phyloP scores from a whole-genome alignment of 176 grass and related monocot genomes.

The Poa pratensis region DNA sequence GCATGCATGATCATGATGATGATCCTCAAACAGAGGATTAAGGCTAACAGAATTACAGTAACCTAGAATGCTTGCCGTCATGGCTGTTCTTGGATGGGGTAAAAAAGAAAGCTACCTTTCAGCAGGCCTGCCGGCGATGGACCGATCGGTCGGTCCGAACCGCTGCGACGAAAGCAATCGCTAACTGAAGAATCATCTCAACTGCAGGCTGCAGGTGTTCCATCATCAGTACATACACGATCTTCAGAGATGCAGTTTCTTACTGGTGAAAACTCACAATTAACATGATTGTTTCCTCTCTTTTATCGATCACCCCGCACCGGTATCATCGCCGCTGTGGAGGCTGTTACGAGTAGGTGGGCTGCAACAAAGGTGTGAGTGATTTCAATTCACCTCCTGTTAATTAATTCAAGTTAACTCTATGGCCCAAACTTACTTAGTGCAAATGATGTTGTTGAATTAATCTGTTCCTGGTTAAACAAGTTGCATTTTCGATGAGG shows the following conservation, averaged over 20 bases:
- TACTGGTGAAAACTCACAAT: not conserved
- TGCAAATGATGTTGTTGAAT: not conserved
- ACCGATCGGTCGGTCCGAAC: slow-evolving; percentile 47
- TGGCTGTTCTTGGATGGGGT: not conserved
- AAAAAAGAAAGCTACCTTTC: slow-evolving; percentile 47
- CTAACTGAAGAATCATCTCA: slow-evolving; percentile 80
- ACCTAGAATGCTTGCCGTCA: not conserved
- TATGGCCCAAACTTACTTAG: not conserved
- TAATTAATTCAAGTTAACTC: not conserved
- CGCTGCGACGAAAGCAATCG: slow-evolving; percentile 58
- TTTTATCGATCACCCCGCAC: slow-evolving; percentile 19
- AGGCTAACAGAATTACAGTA: not conserved
- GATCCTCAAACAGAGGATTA: not conserved
- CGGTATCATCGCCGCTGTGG: slow-evolving; percentile 40
- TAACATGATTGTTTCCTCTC: not conserved
- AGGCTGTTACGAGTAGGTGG: slow-evolving; percentile 76
- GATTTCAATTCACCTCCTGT: not conserved
- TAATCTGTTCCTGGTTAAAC: not conserved
- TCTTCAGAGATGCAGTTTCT: slow-evolving; percentile 4
- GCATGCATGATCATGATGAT: not conserved
- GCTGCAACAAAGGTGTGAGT: slow-evolving; percentile 65
- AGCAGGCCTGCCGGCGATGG: slow-evolving; percentile 40
- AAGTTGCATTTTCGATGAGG: not conserved
- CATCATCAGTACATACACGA: slow-evolving; percentile 32
- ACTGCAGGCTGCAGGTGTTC: slow-evolving; percentile 17